Evolutionary conservation across 257 asterid genomes (phyloP).

Genomic region (Capsicum chinense): DNA sequence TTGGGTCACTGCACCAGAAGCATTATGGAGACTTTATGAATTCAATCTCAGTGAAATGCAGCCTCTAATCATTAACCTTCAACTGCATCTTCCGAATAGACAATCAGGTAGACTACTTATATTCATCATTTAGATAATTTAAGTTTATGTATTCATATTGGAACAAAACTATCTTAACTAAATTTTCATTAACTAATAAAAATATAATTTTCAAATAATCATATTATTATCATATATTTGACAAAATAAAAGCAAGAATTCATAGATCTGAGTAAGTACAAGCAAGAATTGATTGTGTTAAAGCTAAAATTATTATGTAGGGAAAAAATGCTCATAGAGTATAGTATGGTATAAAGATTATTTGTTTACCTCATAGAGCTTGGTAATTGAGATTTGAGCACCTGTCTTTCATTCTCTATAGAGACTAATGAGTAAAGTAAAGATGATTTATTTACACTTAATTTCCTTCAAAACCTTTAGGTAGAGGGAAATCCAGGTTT

Average conservation of each 20-base stretch:
- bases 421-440: not conserved
- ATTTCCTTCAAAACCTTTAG: not conserved
- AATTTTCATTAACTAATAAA: no score
- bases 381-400: conserved; percentile 11
- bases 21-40: no score
- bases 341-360: not conserved
- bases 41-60: no score
- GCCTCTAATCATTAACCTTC: no score
- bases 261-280: conserved; percentile 37
- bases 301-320: not conserved
- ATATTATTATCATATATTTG: not conserved
- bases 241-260: conserved; percentile 17
- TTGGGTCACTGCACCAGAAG: no score
- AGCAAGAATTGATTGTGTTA: conserved; percentile 6
- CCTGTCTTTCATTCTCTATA: not conserved
- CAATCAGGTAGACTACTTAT: no score
- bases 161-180: no score
- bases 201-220: no score
- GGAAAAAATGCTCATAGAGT: not conserved
- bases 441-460: not conserved
- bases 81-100: no score
- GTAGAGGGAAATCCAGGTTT: conserved; percentile 11
- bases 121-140: no score
- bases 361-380: not conserved
- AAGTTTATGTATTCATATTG: no score